Evolutionary conservation across 495 filamentous ascomycete species (phyloP).

Genomic region (Massariosphaeria phaeospora): DNA sequence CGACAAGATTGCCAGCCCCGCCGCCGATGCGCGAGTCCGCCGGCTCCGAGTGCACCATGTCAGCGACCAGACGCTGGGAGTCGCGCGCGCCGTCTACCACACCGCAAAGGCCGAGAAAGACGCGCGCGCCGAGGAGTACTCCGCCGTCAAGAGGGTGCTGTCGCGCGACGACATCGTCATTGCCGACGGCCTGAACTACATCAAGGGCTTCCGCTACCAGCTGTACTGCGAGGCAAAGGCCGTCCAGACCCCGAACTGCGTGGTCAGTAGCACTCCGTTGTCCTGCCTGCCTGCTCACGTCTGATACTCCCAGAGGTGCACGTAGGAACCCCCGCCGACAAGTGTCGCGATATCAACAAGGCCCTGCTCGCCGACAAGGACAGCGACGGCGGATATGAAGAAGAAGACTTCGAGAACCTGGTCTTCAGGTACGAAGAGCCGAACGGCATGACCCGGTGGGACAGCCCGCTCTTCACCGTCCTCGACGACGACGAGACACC

Average conservation of each 20-base stretch:
- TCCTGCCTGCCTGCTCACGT: background rate
- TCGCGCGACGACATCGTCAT: conserved; percentile 78
- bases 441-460: conserved; percentile 91
- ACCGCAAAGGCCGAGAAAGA: conserved; percentile 78
- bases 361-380: conserved; percentile 34
- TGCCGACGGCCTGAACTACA: conserved; percentile 89
- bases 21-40: conserved; percentile 47
- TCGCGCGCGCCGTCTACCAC: conserved; percentile 60
- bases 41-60: conserved; percentile 62
- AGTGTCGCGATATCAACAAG: conserved; percentile 60
- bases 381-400: conserved; percentile 39
- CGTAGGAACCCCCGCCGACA: conserved; percentile 69
- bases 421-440: conserved; percentile 96
- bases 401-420: conserved; percentile 78
- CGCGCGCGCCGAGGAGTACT: conserved; percentile 78
- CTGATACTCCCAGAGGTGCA: conserved; percentile 54
- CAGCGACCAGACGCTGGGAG: conserved; percentile 60
- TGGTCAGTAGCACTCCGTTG: conserved; percentile 49
- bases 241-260: conserved; percentile 70
- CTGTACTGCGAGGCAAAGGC: conserved; percentile 93
- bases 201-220: conserved; percentile 97
- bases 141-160: conserved; percentile 77
- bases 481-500: conserved; percentile 70
- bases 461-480: conserved; percentile 87
- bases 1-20: conserved; percentile 45